Evolutionary conservation across 768 basidiomycete species (phyloP), one percentile per base, ranked within the genome.

Genomic region (Panaeolus cyanescens): DNA sequence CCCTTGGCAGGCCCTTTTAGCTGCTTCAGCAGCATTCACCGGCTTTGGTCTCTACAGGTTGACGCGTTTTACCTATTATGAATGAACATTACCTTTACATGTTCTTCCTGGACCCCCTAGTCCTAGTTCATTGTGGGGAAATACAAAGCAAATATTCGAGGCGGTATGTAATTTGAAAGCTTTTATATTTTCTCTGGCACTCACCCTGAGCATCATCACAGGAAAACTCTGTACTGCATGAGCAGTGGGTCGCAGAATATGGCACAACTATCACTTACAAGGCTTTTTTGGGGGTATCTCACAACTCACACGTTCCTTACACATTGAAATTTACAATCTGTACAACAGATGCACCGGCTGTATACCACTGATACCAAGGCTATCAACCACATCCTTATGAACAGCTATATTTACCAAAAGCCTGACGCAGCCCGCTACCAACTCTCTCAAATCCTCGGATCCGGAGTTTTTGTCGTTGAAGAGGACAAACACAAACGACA

Each of bases 291-390:
- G 76, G 76, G 17, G 86, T 85, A 60, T 2, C n/a, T n/a, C n/a
- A n/a, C n/a, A n/a, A n/a, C n/a, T n/a, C n/a, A n/a, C n/a, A n/a
- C n/a, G n/a, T n/a, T n/a, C n/a, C n/a, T n/a, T n/a, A n/a, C n/a
- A n/a, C n/a, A n/a, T n/a, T n/a, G n/a, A n/a, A n/a, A n/a, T n/a
- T n/a, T n/a, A n/a, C 50, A 34, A 20, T 8, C 32, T 12, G 22
- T 25, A 13, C 42, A 30, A n/a, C 61, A 80, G 78, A 64, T 66
- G 59, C 69, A 65, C 30, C 78, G 82, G 5, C 70, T 91, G 9
- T 80, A 80, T 68, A 90, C 88, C 0, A 70, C 78, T 56, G 92
- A 92, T 65, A 74, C 83, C 0, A 83, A 83, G 28, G 90, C 89
- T 0, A 36, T 93, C 33, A 80, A 81, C 40, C 85, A 92, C 64